Base-by-base conservation (phyloP, 352 stramenopile genomes). In the Pythium insidiosum region DNA sequence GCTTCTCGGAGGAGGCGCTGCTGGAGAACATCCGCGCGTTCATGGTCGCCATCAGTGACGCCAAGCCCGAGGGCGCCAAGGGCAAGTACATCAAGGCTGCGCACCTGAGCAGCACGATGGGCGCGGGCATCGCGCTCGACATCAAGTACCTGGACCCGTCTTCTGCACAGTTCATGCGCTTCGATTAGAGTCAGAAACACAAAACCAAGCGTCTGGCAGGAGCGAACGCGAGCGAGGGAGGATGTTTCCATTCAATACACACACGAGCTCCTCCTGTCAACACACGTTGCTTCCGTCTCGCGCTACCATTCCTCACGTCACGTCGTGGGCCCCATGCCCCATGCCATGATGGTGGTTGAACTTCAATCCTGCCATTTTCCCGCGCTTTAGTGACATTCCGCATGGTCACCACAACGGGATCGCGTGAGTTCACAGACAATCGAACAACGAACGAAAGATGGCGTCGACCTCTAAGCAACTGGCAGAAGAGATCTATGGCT, bases 51-150 rank as follows among this genome's bases (percentile, higher is more conserved):
- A 64, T 97, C 30, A 76, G 67, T 33, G 84, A 95, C 43, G 79
- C 81, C 56, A 97, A 97, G 67, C 88, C 88, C 12, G 86, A 96
- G 37, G 87, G 82, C 15, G 84, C 87, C 50, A 97, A 96, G 74
- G 88, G 88, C 57, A 96, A 94, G 56, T 97, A 96, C 73, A 94
- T 97, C 50, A 94, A 88, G 66, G 76, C 73, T 34, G 77, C 70
- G 43, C 81, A 93, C 61, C 33, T 93, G 63, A 93, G 81, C 70
- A 88, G 75, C 36, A 85, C 81, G 25, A 93, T 93, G 81, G 81
- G 81, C n/a, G 53, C 66, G 11, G 79, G 81, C 37, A 73, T 88
- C 50, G 61, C 66, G 39, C 68, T 93, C 47, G 81, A 93, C 51
- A 70, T 78, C 51, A 90, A 90, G 67, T 85, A 82, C 53, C 56